Evolutionary conservation across 2,329 filamentous ascomycete species (phyloP), one percentile per base, ranked within the genome.

Genomic region (Beauveria brongniartii): DNA sequence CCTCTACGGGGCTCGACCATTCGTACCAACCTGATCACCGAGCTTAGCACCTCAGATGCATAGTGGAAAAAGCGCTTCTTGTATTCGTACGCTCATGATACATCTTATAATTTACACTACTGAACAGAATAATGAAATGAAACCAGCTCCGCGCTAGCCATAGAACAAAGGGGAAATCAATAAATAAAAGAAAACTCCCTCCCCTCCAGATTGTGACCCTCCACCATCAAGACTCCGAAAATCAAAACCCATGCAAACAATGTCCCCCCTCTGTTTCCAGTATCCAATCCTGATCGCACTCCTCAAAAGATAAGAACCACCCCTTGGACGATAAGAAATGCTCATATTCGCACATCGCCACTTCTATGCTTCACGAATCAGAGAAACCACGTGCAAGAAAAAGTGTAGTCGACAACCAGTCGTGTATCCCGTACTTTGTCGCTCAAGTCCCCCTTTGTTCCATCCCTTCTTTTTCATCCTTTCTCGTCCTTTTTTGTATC

Each of bases 21-120:
- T 37, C 34, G 34, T 37, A 14, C 34, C 34, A 37, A 12, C 14
- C 34, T 37, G 34, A 14, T 37, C 34, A 37, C 34, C 10, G 0
- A 37, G 12, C 34, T 34, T 14, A 37, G 12, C 30, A 34, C 12
- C 47, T 28, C 24, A 18, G 6, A 41, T 18, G 14, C 12, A 43
- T 41, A 24, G n/a, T 43, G 34, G 28, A 41, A 52, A 50, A 9
- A 3, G 24, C 3, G 8, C 18, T 24, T 26, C 48, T 16, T 55
- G 26, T 60, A 48, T 47, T 52, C 58, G 41, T 60, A 53, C 58
- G 50, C 58, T 41, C 48, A 53, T 48, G 41, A 50, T 60, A 60
- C 47, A 60, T 60, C 58, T 60, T 55, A 28, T 60, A 60, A 53
- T 60, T 28, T 60, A 60, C 58, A 60, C 26, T 53, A 60, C 58